phyloP scores from a whole-genome alignment of 768 basidiomycete species.

The Phaffia tasmanica region DNA sequence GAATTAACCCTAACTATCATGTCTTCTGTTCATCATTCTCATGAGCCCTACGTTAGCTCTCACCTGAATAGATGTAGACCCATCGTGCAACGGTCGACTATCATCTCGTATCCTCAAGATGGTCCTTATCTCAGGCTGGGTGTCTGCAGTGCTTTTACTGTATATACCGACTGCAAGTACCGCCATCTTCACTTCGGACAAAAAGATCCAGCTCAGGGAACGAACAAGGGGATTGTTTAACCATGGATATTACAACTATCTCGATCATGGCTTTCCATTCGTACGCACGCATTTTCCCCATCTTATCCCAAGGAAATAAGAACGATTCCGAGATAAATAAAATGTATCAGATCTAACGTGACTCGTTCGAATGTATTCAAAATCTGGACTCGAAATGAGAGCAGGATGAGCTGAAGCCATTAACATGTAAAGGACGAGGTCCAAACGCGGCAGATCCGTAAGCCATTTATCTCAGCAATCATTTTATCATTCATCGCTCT shows the following conservation, averaged over 20 bases:
- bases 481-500: background rate
- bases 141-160: too few species aligned
- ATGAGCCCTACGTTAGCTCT: too few species aligned
- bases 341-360: conserved; percentile 2
- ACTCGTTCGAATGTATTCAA: background rate
- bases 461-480: background rate
- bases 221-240: conserved; percentile 9
- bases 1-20: too few species aligned
- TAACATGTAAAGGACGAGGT: conserved; percentile 11
- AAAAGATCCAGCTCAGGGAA: conserved; percentile 12
- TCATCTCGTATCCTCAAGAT: too few species aligned
- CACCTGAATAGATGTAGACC: too few species aligned
- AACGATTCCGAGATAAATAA: background rate
- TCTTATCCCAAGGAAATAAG: background rate
- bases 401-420: conserved; percentile 21
- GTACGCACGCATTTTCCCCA: background rate
- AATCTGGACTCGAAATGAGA: background rate
- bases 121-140: too few species aligned
- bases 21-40: too few species aligned
- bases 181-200: too few species aligned
- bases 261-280: conserved; percentile 21
- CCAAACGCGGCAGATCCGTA: background rate
- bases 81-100: too few species aligned
- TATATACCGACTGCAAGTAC: too few species aligned
- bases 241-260: conserved; percentile 18